phyloP scores from a whole-genome alignment of 2,329 filamentous ascomycete genomes.

The Lasiodiplodia sp. region DNA sequence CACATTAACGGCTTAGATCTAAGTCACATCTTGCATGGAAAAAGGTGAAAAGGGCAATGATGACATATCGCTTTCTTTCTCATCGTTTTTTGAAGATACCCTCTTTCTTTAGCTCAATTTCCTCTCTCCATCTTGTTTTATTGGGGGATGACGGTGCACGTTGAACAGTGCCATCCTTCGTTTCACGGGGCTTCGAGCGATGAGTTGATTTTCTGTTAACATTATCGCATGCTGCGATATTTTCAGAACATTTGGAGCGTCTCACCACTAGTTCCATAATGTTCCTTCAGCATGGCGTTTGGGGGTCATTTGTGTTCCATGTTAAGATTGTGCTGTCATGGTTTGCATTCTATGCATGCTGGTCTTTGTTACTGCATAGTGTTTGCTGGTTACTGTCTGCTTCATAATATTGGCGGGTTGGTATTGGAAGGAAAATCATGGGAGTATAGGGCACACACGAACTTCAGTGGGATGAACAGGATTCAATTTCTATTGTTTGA shows the following conservation, averaged over 20 bases:
- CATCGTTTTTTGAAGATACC: slow-evolving; percentile 20
- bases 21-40: background rate
- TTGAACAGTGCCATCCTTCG: background rate
- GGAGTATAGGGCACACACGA: background rate
- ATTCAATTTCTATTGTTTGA: background rate
- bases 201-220: background rate
- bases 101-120: background rate
- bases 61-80: background rate
- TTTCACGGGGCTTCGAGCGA: background rate
- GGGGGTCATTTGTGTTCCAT: background rate
- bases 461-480: background rate
- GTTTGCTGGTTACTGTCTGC: slow-evolving; percentile 12
- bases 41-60: background rate
- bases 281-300: slow-evolving; percentile 9
- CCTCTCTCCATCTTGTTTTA: background rate
- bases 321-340: background rate
- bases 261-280: background rate
- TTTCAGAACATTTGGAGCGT: background rate
- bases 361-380: background rate
- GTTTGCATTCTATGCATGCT: background rate
- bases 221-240: background rate
- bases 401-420: background rate
- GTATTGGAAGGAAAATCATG: background rate
- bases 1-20: background rate
- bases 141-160: background rate